Evolutionary conservation across 225 moss, liverwort and hornwort genomes (phyloP), one percentile per base, ranked within the genome.

Genomic region (Physcomitrellopsis africana): DNA sequence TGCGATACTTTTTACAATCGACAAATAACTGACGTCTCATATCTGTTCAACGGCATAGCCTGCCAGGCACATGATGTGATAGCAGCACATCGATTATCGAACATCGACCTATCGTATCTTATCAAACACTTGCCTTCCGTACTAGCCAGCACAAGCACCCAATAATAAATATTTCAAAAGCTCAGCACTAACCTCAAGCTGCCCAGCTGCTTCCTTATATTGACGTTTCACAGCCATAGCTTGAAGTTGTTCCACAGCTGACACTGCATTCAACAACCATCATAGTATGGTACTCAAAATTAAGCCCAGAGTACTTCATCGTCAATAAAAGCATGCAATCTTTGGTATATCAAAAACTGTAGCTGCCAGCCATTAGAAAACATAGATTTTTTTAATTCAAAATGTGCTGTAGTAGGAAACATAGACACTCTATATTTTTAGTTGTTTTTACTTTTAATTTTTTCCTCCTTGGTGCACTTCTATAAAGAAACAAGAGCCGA

Each of bases 161-260:
- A 22, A 41, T 67, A 37, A 41, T 24, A 22, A 60, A 66, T 7
- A 57, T 3, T 32, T 57, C 6, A 9, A 66, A 78, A 43, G n/a
- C 11, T 57, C 15, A 11, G 32, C 56, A 32, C 23, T 48, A 32
- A 91, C 93, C 94, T 94, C 94, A 79, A 94, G 92, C 80, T 94
- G 94, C 43, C 94, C 94, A 77, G 94, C 92, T 73, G 94, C 92
- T 82, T 88, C 92, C 72, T 85, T 94, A 76, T 94, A 94, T 77
- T 94, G 92, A 62, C 94, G 92, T 53, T 90, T 94, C 55, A 82
- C 81, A 72, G 92, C 90, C 94, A 94, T 94, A 48, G 86, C 88
- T 82, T 94, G 94, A 66, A 94, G 73, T 69, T 92, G 94, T 61
- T 94, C 94, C 53, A 94, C 94, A 51, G 90, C 90, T 56, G 94